Evolutionary conservation across 108 stramenopile species (phyloP), one percentile per base, ranked within the genome.

Genomic region (Nitzschia sp.): DNA sequence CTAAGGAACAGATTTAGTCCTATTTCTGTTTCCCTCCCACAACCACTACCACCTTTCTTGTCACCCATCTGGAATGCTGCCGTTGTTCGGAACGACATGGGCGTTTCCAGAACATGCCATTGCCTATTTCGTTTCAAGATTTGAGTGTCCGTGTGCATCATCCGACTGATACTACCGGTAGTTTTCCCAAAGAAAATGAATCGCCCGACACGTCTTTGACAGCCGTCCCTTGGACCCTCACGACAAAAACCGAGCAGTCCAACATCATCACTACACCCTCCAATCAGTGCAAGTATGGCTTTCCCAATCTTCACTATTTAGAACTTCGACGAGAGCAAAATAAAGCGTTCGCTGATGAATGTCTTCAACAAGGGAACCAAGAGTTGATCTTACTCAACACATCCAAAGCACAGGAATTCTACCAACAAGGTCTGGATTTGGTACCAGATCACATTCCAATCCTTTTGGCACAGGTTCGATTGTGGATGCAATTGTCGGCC

Each of bases 321-420:
- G 76, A 77, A 29, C 29, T 77, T 41, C 51, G 76, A 24, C 65
- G 70, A 50, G 64, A 71, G 43, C 76, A 77, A 56, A 77, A 77
- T 55, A 7, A 40, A 8, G 53, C 41, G 10, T 77, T 54, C 46
- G 69, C 76, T 9, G 48, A 64, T n/a, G 65, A 71, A n/a, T 51
- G 61, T 22, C 44, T 63, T n/a, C 39, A 29, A 11, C 46, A 71
- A 41, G 70, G 70, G 7, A 63, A 53, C n/a, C 29, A 34, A 34
- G 70, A 55, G 42, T 44, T 54, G 2, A 25, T 54, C 10, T 66
- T 51, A 24, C 2, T 51, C 21, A 56, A 65, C 34, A 41, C 59
- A 17, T 25, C 20, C 40, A 77, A 65, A 24, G 69, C 76, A 9
- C 41, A 69, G 8, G 10, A 15, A 0, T 38, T 42, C 8, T 71